phyloP scores from a whole-genome alignment of 495 filamentous ascomycete genomes.

The Aspergillus campestris region DNA sequence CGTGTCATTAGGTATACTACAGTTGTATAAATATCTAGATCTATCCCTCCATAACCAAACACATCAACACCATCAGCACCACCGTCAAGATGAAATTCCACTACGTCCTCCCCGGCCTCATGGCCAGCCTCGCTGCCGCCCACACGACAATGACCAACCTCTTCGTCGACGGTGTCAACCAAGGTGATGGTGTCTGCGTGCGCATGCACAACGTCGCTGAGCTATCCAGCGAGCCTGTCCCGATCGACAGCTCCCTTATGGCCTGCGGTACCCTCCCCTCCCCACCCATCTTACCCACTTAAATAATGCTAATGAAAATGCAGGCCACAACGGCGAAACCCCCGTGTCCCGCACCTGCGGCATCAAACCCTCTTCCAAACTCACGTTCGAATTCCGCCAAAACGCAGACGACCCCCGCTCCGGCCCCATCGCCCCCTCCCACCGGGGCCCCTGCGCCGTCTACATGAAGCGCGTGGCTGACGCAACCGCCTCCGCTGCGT shows the following conservation, averaged over 20 bases:
- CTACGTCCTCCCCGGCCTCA: not conserved
- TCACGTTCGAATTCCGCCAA: conserved; percentile 56
- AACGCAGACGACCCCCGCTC: conserved; percentile 48
- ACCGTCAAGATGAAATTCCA: too few relatives aligned
- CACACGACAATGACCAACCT: conserved; percentile 64
- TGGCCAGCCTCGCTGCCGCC: conserved; percentile 6
- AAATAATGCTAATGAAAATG: not conserved
- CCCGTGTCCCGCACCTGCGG: conserved; percentile 52
- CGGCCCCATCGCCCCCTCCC: conserved; percentile 50
- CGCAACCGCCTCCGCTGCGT: conserved; percentile 29
- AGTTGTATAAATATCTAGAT: too few relatives aligned
- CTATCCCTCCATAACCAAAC: too few relatives aligned
- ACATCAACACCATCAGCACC: too few relatives aligned
- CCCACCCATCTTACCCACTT: not conserved
- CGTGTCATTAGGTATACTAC: too few relatives aligned
- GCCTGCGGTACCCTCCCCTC: conserved; percentile 51
- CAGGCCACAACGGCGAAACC: conserved; percentile 48
- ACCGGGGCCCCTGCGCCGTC: conserved; percentile 64
- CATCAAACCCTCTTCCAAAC: conserved; percentile 39
- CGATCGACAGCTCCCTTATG: conserved; percentile 51
- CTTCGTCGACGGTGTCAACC: conserved; percentile 51
- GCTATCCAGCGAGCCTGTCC: conserved; percentile 34
- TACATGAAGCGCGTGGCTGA: conserved; percentile 60
- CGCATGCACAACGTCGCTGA: conserved; percentile 49
- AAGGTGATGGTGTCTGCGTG: conserved; percentile 63